Evolutionary conservation across 2,329 filamentous ascomycete genomes (phyloP), one percentile per base, ranked within the genome.

Genomic region (Diaporthe capsici): DNA sequence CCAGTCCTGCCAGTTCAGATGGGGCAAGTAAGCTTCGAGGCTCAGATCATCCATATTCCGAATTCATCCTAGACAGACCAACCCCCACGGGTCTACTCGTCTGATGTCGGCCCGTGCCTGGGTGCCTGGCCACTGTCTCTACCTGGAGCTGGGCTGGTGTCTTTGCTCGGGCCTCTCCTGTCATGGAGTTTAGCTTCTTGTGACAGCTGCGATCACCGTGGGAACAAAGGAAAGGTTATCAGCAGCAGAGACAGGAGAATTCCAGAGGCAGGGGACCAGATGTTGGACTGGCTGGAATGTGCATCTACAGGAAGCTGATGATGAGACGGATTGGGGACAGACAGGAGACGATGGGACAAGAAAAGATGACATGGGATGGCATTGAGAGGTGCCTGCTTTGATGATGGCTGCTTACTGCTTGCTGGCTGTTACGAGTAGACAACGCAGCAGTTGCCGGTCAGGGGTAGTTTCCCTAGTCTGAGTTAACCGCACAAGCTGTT

Each of bases 41-140:
- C n/a, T 63, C 37, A 68, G 63, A 39, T 68, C 15, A 37, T 25
- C 17, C 17, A 68, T 68, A 68, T 25, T 31, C 63, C 63, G 63
- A 68, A 51, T 68, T 68, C 63, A 53, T 68, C 63, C 47, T 53
- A 68, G 63, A 39, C 47, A 53, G 44, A 17, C 44, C 31, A 53
- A 37, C 65, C 65, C 65, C 65, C 65, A 70, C 65, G 65, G 47
- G 44, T 55, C 63, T 68, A 39, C 47, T 70, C 34, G 15, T 55
- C 65, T 70, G 65, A 55, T 70, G 49, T 55, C 65, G 49, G 65
- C 47, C 49, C 65, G 65, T 70, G 65, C 65, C 65, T 70, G 47
- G 44, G 20, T 63, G 60, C 60, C 60, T 44, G 25, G 44, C 9
- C 47, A 39, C 39, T 12, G n/a, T n/a, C 20, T 13, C 12, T 20